Base-by-base conservation (phyloP, 2,329 filamentous ascomycete species). In the Capronia americana region DNA sequence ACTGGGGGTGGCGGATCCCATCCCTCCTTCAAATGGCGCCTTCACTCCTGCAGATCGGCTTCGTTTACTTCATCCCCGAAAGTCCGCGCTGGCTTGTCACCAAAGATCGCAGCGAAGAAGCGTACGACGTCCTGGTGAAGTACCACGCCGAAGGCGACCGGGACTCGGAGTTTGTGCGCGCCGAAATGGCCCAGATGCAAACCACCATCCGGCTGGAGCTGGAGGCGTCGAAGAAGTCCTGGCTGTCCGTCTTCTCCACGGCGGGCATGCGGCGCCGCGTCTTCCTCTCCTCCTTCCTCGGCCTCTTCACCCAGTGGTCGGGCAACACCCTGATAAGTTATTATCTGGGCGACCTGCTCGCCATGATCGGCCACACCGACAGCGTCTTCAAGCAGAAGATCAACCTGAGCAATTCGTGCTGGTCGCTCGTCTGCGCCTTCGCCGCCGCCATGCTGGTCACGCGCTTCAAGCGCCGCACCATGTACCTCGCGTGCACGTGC, bases 101-200 rank as follows among this genome's bases (percentile, higher is more conserved):
- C 61, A 67, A 71, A 41, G 73, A 74, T 60, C 64, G 73, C 20
- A 56, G 61, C 24, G 71, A 74, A 30, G 73, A 74, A 56, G 73
- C 73, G 4, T 73, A 72, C 14, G 70, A 73, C 0, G 74, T 79
- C 30, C 73, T 78, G 12, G 68, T 72, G 46, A 77, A 76, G 64
- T 84, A 83, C 71, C 82, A 85, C 68, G 84, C 84, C 20, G 85
- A 86, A 70, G 85, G 83, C 2, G 79, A 86, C 57, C 72, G 72
- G 6, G 74, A 80, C 38, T 86, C 83, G 0, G 76, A 82, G 12
- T 81, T 88, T 12, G 85, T 88, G 28, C 80, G 82, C 59, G 85
- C 85, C 8, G 87, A 90, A 72, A 84, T 88, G 72, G 82, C 82
- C 0, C 85, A 89, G 74, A 89, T 90, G 69, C 79, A 83, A 57